These are phyloP conservation scores for Polyporus arcularius DNA, from an alignment of 768 basidiomycete species.

Conservation along the genomic window DNA sequence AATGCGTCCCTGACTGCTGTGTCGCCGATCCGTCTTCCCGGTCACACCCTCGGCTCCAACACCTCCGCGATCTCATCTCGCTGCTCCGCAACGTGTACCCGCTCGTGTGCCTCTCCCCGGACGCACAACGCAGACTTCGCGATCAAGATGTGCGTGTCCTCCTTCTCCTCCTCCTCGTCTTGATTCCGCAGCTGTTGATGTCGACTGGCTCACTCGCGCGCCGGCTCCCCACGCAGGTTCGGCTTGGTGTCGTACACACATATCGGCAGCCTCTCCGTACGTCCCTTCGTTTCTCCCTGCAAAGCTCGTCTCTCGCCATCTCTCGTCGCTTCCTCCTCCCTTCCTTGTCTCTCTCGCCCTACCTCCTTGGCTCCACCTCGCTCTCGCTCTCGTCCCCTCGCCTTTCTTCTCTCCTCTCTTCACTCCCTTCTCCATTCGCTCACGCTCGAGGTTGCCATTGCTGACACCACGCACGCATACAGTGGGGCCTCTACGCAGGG, in stretches of 20 bases:
- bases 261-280: not conserved
- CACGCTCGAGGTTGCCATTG: too few relatives aligned
- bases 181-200: too few relatives aligned
- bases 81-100: too few relatives aligned
- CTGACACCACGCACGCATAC: not conserved
- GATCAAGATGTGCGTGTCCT: conserved; percentile 3
- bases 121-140: conserved; percentile 7
- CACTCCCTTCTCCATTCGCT: not conserved
- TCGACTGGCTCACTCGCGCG: too few relatives aligned
- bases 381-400: too few relatives aligned
- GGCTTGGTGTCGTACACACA: not conserved
- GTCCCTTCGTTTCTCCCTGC: not conserved
- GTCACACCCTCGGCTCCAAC: not conserved
- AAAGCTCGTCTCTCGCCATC: not conserved
- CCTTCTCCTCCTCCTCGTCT: not conserved
- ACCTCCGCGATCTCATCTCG: not conserved
- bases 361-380: too few relatives aligned
- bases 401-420: too few relatives aligned
- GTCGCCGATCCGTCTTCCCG: not conserved
- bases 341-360: not conserved
- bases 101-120: too few relatives aligned
- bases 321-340: not conserved
- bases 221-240: not conserved
- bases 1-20: not conserved
- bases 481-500: conserved; percentile 25